Percentiles rank a stretch among this genome's conserved stretches.
Conservation (phyloP, 2,329 filamentous ascomycete genomes). For the Claviceps maximensis region DNA sequence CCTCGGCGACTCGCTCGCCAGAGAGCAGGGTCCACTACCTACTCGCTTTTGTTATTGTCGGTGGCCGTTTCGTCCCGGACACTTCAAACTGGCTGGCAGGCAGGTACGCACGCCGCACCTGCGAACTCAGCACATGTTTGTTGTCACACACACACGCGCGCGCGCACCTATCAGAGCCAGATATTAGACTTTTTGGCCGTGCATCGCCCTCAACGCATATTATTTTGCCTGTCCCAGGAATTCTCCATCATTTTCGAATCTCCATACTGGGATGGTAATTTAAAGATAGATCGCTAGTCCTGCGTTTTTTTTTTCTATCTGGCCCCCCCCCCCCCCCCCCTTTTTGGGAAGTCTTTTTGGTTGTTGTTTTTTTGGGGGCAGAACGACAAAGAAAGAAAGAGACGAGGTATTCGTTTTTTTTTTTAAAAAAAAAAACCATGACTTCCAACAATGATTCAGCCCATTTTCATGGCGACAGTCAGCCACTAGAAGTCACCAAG, state of each 20-base stretch:
- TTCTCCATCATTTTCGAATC: background rate
- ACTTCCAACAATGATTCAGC: background rate
- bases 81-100: background rate
- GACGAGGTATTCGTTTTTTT: background rate
- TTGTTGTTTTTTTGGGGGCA: background rate
- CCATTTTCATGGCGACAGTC: background rate
- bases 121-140: background rate
- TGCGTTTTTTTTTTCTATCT: background rate
- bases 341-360: background rate
- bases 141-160: background rate
- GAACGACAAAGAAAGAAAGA: background rate
- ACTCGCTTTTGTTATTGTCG: no score
- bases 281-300: background rate
- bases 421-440: background rate
- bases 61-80: background rate
- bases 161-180: background rate
- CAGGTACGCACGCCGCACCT: background rate
- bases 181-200: background rate
- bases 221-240: background rate
- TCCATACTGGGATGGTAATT: background rate
- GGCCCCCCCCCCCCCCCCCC: background rate
- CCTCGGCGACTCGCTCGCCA: no score
- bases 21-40: no score
- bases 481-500: slow-evolving; percentile 5
- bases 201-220: background rate